Evolutionary conservation across 192 early-diverging fungal species (phyloP), one percentile per base, ranked within the genome.

Genomic region (Backusella psychrophila): DNA sequence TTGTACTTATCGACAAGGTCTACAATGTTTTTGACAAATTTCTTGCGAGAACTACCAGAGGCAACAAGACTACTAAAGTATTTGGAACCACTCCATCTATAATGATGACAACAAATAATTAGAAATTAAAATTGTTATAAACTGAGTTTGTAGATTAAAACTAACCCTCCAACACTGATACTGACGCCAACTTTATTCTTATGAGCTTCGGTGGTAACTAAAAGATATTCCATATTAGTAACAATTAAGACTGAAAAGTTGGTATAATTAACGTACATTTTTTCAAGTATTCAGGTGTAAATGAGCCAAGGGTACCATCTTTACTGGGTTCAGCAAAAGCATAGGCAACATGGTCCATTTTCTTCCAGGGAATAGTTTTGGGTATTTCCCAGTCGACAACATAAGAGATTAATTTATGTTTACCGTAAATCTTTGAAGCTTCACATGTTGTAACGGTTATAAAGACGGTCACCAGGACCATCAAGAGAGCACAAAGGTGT

Each of bases 281-380:
- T 29, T 63, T 29, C 23, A 63, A 63, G 26, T 63, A 63, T 4
- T 63, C 56, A 29, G 56, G 23, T 63, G 56, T 63, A 11, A 63
- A 63, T 29, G 56, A 63, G 12, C 56, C 56, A 63, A 63, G 56
- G 12, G 23, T 11, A 19, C 81, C 81, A 23, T 74, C 26, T 38
- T 75, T 81, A 23, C 77, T 65, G 26, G 85, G 79, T 19, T 78
- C 67, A 26, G 80, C 89, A 71, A 89, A 92, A 0, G 91, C 85
- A 15, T 90, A 86, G 63, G 88, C 87, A 71, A 90, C 80, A 79
- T 92, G 91, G 2, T 90, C 90, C 31, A 85, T 81, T 59, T 82
- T 87, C 7, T 36, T 7, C 67, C 70, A 85, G 17, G 79, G 65
- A 69, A 85, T 81, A 38, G 52, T 49, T 38, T 72, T 76, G 9